Evolutionary conservation across 2,329 filamentous ascomycete genomes (phyloP), one percentile per base, ranked within the genome.

Genomic region (Elsinoe batatas): DNA sequence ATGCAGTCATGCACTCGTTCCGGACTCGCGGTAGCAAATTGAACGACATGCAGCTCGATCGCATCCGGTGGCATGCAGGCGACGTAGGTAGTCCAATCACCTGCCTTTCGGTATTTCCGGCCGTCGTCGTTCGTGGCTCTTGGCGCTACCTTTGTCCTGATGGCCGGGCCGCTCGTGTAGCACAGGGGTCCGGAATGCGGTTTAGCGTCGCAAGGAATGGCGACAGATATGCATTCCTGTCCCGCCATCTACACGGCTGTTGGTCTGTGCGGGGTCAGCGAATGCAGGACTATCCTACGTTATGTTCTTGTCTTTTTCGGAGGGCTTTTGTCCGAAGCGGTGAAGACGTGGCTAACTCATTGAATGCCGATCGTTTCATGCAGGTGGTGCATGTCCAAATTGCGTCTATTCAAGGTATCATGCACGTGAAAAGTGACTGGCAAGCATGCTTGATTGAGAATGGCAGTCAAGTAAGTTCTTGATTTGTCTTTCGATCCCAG

Each of bases 191-290:
- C 18, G 47, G 47, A 38, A 51, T 51, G 47, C 26, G 47, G 47
- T 51, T 38, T 51, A 51, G 47, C 47, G 47, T 18, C 47, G 47
- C 17, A 35, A 17, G 47, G 47, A 36, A 51, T 51, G 33, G 30
- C 37, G 47, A 38, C 32, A 38, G 33, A 35, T 13, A n/a, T 51
- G 47, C 47, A 51, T 51, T 37, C 33, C 32, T 51, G 26, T 49
- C 44, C 44, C 44, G 30, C 44, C 30, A 30, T 49, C 26, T 18
- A 30, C 44, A 17, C 33, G 44, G 33, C 10, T 11, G 26, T 18
- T 33, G 44, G 47, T 26, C 47, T 51, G 47, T 51, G 47, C 32
- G 15, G n/a, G 7, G 15, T 15, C 18, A 35, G 47, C 47, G 15
- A 1, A 51, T 38, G 44, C 44, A 49, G 22, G 44, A 15, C 44